Evolutionary conservation across 331 rosid species (phyloP), one percentile per base, ranked within the genome.

Genomic region (Stylosanthes scabra): DNA sequence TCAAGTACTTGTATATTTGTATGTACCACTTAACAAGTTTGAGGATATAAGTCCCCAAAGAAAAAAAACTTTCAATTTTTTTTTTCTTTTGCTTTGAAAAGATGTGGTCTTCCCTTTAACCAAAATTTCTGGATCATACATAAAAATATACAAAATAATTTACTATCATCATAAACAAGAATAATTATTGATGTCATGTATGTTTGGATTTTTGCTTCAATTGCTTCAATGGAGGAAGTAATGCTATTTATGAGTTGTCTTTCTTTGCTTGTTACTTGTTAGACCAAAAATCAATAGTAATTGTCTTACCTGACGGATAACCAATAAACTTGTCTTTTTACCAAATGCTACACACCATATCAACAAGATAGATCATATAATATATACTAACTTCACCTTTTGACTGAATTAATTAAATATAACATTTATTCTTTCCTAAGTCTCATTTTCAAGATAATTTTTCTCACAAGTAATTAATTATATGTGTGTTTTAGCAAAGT

Each of bases 281-380:
- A 6, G 62, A 76, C 56, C 41, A 62, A 69, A 41, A 68, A 74
- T 62, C 34, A 62, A 68, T 11, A 59, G 63, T 13, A 42, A 59
- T 72, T 61, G 76, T 80, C 80, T 63, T 3, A 80, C 83, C 83
- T 66, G 73, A 59, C 79, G 3, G 79, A 51, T 52, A 79, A 67
- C 75, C 57, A 61, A 61, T n/a, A 61, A 63, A 13, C 37, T 52
- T 44, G 7, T 54, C 71, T 60, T 80, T 74, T 25, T 62, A 63
- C 59, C 73, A 54, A 73, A 74, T 62, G 72, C 70, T 74, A 79
- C 75, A 80, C 60, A 46, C 45, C 16, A 2, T 37, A 80, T 42
- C 44, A 72, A 75, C 60, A 65, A 52, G 69, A 25, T 65, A 58
- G 8, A 28, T 71, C 20, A 78, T 63, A 63, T 11, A 79, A 12